These are phyloP conservation scores for Polyrhizophydium stewartii DNA, from an alignment of 371 early-diverging fungal genomes.

Conservation along the genomic window DNA sequence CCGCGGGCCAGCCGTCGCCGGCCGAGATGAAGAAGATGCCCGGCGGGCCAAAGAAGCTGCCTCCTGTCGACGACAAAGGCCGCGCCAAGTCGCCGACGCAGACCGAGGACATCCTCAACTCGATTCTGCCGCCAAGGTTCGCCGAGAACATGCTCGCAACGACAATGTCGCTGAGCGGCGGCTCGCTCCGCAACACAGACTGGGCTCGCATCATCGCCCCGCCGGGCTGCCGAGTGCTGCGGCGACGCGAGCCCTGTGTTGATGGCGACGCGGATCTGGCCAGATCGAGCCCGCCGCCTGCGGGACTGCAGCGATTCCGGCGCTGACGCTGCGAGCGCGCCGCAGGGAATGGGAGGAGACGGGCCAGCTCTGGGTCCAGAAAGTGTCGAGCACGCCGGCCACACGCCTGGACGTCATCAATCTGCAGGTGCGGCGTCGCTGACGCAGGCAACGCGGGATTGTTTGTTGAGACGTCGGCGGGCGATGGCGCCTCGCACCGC, in stretches of 20 bases:
- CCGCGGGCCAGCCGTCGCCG: not conserved
- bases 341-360: constrained; percentile 54
- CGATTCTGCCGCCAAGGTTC: constrained; percentile 49
- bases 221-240: too few relatives aligned
- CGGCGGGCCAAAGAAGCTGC: constrained; percentile 32
- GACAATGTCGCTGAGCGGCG: too few relatives aligned
- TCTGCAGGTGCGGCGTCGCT: constrained; percentile 33
- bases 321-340: too few relatives aligned
- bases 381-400: constrained; percentile 49
- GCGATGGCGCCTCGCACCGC: not conserved
- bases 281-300: too few relatives aligned
- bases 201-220: too few relatives aligned
- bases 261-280: too few relatives aligned
- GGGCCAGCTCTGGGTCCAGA: constrained; percentile 54
- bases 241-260: too few relatives aligned
- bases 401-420: constrained; percentile 54
- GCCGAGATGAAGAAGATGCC: constrained; percentile 17
- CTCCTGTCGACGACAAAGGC: constrained; percentile 45
- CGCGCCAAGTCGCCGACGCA: constrained; percentile 44
- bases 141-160: not conserved
- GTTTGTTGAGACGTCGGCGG: too few relatives aligned
- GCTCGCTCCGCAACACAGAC: too few relatives aligned
- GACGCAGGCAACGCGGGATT: not conserved
- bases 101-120: constrained; percentile 53
- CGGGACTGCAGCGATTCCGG: too few relatives aligned